phyloP scores from a whole-genome alignment of 177 flowering plant species.

The Vitis hybrid region DNA sequence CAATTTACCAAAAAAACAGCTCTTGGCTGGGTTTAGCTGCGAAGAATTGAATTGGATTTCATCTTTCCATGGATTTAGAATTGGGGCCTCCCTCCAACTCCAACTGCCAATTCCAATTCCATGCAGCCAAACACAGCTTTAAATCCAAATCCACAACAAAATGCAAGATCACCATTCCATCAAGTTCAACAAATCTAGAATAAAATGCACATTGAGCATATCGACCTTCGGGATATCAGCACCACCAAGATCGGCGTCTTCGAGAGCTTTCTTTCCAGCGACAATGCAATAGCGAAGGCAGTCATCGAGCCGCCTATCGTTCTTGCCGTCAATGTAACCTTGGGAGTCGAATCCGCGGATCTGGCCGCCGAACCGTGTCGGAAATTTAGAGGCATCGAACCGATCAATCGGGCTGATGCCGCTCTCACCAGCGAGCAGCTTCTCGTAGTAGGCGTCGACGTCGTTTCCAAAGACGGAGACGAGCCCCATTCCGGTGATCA shows the following conservation, averaged over 20 bases:
- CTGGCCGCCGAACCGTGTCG: constrained; percentile 79
- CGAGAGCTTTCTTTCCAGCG: constrained; percentile 79
- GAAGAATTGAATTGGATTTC: too few relatives aligned
- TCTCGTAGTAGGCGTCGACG: constrained; percentile 57
- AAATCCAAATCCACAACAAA: not conserved
- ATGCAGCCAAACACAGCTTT: not conserved
- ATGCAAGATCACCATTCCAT: not conserved
- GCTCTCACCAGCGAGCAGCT: constrained; percentile 57
- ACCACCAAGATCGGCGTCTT: constrained; percentile 58
- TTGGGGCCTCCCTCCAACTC: not conserved
- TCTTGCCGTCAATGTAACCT: constrained; percentile 84
- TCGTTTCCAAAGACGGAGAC: constrained; percentile 82
- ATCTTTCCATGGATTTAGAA: too few relatives aligned
- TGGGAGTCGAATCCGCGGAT: constrained; percentile 56
- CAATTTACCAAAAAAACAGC: too few relatives aligned
- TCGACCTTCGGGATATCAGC: constrained; percentile 42
- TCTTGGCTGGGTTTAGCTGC: too few relatives aligned
- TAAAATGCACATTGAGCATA: not conserved
- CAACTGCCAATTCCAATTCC: not conserved
- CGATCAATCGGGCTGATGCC: constrained; percentile 62
- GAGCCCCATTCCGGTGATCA: constrained; percentile 61
- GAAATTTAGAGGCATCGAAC: constrained; percentile 75
- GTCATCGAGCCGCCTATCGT: constrained; percentile 78
- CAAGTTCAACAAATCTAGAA: not conserved
- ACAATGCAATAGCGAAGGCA: constrained; percentile 70